Evolutionary conservation across 768 basidiomycete genomes (phyloP).

Genomic region (Lactarius vividus): DNA sequence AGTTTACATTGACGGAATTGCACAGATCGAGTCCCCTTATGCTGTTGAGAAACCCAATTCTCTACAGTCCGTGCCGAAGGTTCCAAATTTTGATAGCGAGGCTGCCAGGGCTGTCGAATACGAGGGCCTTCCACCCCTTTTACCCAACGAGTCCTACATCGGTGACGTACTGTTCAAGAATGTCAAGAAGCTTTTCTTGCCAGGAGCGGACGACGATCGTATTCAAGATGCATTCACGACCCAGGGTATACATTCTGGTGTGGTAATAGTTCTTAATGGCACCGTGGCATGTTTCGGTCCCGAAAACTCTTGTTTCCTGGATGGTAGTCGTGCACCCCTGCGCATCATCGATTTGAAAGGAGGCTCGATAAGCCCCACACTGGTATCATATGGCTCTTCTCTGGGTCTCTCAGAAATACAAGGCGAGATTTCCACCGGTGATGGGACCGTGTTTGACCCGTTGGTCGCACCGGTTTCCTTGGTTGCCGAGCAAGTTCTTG

Average conservation of each 20-base stretch:
- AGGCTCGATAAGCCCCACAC: constrained; percentile 64
- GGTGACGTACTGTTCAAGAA: constrained; percentile 61
- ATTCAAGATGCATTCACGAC: constrained; percentile 40
- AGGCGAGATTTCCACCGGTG: constrained; percentile 64
- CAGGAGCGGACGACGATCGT: constrained; percentile 32
- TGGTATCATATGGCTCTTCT: constrained; percentile 68
- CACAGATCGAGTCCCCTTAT: constrained; percentile 52
- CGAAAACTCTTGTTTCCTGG: constrained; percentile 32
- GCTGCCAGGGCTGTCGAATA: constrained; percentile 56
- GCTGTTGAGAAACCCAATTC: constrained; percentile 27
- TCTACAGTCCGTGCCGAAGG: constrained; percentile 46
- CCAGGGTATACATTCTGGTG: constrained; percentile 24
- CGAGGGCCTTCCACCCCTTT: constrained; percentile 75
- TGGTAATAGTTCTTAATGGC: constrained; percentile 42
- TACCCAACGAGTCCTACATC: constrained; percentile 38
- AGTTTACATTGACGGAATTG: constrained; percentile 85
- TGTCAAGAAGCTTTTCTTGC: constrained; percentile 41
- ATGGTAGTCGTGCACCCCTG: constrained; percentile 27
- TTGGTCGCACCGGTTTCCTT: constrained; percentile 47
- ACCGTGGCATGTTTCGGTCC: constrained; percentile 49
- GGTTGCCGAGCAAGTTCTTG: constrained; percentile 48
- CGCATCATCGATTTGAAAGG: constrained; percentile 61
- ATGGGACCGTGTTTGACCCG: constrained; percentile 62
- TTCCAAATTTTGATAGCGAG: constrained; percentile 72
- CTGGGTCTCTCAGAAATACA: constrained; percentile 70